Evolutionary conservation across 2,329 filamentous ascomycete genomes (phyloP).

Genomic region (Alternaria sp.): DNA sequence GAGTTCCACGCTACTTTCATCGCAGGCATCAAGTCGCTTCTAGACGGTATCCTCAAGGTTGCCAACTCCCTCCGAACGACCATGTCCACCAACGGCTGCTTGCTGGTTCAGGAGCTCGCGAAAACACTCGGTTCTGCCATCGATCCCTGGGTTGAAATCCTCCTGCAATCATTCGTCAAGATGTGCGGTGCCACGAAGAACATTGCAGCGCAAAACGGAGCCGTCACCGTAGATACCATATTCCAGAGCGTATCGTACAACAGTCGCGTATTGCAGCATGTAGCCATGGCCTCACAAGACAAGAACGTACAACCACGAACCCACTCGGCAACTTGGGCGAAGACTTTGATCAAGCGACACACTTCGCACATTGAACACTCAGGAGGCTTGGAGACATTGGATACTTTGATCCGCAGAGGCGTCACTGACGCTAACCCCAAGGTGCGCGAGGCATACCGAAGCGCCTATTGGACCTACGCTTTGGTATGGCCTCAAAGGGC

Average conservation of each 20-base stretch:
- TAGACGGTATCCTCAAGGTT: conserved; percentile 90
- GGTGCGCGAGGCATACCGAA: conserved; percentile 85
- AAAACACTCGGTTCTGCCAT: conserved; percentile 78
- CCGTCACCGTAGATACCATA: conserved; percentile 80
- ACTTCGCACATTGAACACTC: conserved; percentile 85
- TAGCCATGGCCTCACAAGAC: conserved; percentile 84
- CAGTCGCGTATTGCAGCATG: conserved; percentile 82
- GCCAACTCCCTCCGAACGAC: conserved; percentile 87
- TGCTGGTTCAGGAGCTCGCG: conserved; percentile 84
- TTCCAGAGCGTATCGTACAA: conserved; percentile 83
- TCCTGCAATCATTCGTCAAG: conserved; percentile 90
- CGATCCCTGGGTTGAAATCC: conserved; percentile 87
- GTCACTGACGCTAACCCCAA: conserved; percentile 89
- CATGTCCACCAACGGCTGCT: conserved; percentile 85
- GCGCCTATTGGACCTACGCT: conserved; percentile 86
- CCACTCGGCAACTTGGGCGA: conserved; percentile 83
- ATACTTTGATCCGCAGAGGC: conserved; percentile 89
- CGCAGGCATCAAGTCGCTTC: conserved; percentile 72
- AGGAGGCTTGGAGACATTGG: conserved; percentile 82
- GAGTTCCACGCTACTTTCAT: conserved; percentile 80
- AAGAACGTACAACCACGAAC: conserved; percentile 90
- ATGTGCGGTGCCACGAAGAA: conserved; percentile 91
- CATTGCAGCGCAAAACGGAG: conserved; percentile 85
- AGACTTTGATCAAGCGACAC: conserved; percentile 82
- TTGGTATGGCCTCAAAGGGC: conserved; percentile 80